Percentiles rank a stretch among this genome's conserved stretches.
Conservation (phyloP, 768 basidiomycete species). For the Mycena haematopus region DNA sequence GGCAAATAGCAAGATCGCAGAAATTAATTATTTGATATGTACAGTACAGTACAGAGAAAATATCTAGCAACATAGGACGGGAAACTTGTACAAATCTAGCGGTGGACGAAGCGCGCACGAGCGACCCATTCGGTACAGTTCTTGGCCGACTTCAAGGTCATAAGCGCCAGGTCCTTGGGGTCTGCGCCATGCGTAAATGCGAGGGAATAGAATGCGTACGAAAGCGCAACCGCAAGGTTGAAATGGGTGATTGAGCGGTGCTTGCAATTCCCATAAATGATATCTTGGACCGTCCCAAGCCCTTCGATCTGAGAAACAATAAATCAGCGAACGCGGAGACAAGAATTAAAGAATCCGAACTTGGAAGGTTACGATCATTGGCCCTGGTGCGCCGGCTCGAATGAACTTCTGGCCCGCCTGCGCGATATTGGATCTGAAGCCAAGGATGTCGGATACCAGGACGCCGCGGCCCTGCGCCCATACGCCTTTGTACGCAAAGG, state of each 20-base stretch:
- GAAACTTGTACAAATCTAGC: not conserved
- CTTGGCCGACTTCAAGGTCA: not conserved
- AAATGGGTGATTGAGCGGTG: slow-evolving; percentile 1
- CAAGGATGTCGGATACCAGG: not conserved
- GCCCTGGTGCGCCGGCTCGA: not conserved
- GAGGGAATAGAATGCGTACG: not conserved
- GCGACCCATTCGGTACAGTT: not conserved
- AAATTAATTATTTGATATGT: too few relatives aligned
- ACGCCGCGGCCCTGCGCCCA: not conserved
- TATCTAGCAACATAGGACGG: too few relatives aligned
- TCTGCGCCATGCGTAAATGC: not conserved
- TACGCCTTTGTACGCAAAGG: not conserved
- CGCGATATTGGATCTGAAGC: not conserved
- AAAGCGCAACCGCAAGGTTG: slow-evolving; percentile 11
- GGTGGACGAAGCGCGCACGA: not conserved
- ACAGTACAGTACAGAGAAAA: too few relatives aligned
- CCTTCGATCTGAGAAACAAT: not conserved
- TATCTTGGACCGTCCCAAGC: not conserved
- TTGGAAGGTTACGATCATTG: not conserved
- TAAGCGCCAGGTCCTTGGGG: not conserved
- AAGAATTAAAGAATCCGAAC: not conserved
- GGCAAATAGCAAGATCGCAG: too few relatives aligned
- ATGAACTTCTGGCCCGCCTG: not conserved
- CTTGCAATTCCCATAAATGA: slow-evolving; percentile 6
- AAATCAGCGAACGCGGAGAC: too few relatives aligned